These are phyloP conservation scores for Carallia brachiata DNA, from an alignment of 345 rosid genomes.

Conservation along the genomic window DNA sequence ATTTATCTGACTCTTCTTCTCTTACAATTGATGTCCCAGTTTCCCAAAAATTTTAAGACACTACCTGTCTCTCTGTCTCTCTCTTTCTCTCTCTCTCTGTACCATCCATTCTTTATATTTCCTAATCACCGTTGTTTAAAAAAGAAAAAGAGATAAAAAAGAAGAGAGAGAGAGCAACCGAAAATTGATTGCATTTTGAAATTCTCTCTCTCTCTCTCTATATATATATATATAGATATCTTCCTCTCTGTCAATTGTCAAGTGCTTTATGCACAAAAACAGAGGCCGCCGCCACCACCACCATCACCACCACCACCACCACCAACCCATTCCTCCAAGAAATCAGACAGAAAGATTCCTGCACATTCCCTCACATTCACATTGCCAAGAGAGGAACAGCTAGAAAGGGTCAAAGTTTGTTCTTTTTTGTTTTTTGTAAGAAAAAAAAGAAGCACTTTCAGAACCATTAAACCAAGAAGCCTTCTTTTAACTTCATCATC, in stretches of 20 bases:
- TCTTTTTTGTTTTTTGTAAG: no score
- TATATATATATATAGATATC: no score
- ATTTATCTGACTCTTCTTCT: not conserved
- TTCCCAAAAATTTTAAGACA: not conserved
- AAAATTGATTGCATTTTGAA: conserved; percentile 17
- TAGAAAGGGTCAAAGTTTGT: not conserved
- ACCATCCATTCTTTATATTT: conserved; percentile 11
- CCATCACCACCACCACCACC: conserved; percentile 26
- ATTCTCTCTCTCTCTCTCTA: conserved; percentile 5
- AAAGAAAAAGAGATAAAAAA: not conserved
- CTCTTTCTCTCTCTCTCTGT: not conserved
- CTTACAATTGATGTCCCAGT: conserved; percentile 10
- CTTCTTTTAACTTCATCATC: not conserved
- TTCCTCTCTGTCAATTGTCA: not conserved
- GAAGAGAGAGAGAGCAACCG: not conserved
- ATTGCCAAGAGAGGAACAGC: not conserved
- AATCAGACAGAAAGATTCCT: conserved; percentile 38
- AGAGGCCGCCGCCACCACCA: conserved; percentile 16
- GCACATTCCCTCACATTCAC: not conserved
- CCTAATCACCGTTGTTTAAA: not conserved
- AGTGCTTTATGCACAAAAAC: conserved; percentile 20
- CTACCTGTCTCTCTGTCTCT: not conserved
- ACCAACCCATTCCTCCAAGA: conserved; percentile 44
- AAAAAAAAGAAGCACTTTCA: not conserved
- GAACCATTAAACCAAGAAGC: not conserved